Percentiles rank a stretch among this genome's conserved stretches.
phyloP scores from a whole-genome alignment of 345 rosid species.

The Laguncularia racemosa region DNA sequence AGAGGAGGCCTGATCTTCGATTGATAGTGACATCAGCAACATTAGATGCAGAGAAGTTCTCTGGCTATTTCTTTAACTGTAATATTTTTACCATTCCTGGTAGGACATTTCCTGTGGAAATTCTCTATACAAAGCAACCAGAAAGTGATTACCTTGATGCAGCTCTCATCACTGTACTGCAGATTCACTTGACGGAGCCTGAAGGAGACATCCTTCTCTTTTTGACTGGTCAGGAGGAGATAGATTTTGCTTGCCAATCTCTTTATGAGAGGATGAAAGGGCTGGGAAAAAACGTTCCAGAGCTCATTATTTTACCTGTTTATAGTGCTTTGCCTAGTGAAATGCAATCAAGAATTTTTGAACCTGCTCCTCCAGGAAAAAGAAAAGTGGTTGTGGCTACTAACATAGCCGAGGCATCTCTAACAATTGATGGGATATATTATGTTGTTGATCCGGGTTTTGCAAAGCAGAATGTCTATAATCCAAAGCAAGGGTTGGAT shows the following conservation, averaged over 20 bases:
- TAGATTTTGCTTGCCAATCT: slow-evolving; percentile 72
- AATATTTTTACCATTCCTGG: slow-evolving; percentile 84
- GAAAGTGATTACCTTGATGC: slow-evolving; percentile 85
- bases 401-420: slow-evolving; percentile 78
- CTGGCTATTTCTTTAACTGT: slow-evolving; percentile 73
- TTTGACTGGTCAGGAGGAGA: slow-evolving; percentile 86
- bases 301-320: slow-evolving; percentile 71
- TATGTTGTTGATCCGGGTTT: slow-evolving; percentile 88
- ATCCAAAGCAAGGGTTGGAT: slow-evolving; percentile 77
- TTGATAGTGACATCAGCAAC: slow-evolving; percentile 81
- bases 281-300: slow-evolving; percentile 62
- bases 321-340: slow-evolving; percentile 86
- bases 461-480: slow-evolving; percentile 72
- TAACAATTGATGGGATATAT: slow-evolving; percentile 70
- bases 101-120: slow-evolving; percentile 81
- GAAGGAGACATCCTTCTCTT: slow-evolving; percentile 80
- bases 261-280: slow-evolving; percentile 71
- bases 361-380: slow-evolving; percentile 74
- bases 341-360: slow-evolving; percentile 86
- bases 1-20: slow-evolving; percentile 59
- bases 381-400: slow-evolving; percentile 87
- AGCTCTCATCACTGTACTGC: slow-evolving; percentile 62
- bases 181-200: slow-evolving; percentile 85
- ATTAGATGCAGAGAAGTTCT: slow-evolving; percentile 74
- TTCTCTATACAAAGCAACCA: slow-evolving; percentile 66